phyloP scores from a whole-genome alignment of 768 basidiomycete genomes.

The Tylopilus balloui region DNA sequence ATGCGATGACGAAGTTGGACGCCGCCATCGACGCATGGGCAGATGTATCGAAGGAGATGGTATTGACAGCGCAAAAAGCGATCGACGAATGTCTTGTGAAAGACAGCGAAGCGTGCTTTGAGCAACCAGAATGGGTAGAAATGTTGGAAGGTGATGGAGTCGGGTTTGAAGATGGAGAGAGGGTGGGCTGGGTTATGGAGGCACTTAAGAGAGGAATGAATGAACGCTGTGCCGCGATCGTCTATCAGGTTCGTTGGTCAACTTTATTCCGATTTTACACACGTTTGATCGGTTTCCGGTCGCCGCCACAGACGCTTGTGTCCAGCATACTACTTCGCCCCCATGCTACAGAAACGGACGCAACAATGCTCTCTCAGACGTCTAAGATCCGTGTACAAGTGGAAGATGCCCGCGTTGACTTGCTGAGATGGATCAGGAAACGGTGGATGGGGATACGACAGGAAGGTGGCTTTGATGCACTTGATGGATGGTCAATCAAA shows the following conservation, averaged over 20 bases:
- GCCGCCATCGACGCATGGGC: constrained; percentile 52
- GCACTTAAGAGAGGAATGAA: constrained; percentile 56
- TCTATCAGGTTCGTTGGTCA: constrained; percentile 66
- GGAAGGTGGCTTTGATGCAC: constrained; percentile 70
- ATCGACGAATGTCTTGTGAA: constrained; percentile 60
- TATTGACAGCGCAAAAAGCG: constrained; percentile 53
- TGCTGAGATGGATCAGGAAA: constrained; percentile 62
- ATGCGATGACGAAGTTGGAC: constrained; percentile 52
- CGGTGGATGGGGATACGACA: constrained; percentile 74
- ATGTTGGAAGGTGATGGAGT: constrained; percentile 71
- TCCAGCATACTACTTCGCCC: constrained; percentile 67
- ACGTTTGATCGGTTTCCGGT: background rate
- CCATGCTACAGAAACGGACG: constrained; percentile 51
- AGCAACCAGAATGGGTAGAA: constrained; percentile 64
- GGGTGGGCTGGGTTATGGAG: constrained; percentile 73
- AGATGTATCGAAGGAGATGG: constrained; percentile 49
- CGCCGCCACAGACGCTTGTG: constrained; percentile 53
- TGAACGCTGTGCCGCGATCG: constrained; percentile 55
- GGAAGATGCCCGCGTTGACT: constrained; percentile 54
- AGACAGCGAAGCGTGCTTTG: constrained; percentile 63
- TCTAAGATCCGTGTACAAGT: constrained; percentile 69
- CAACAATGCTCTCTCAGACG: constrained; percentile 63
- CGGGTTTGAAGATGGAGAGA: constrained; percentile 72
- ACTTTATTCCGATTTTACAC: background rate
- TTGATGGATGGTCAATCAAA: constrained; percentile 86